Percentiles rank a stretch among this genome's conserved stretches.
Evolutionary conservation across 2,329 filamentous ascomycete species (phyloP).

Genomic region (Colletotrichum incanum): DNA sequence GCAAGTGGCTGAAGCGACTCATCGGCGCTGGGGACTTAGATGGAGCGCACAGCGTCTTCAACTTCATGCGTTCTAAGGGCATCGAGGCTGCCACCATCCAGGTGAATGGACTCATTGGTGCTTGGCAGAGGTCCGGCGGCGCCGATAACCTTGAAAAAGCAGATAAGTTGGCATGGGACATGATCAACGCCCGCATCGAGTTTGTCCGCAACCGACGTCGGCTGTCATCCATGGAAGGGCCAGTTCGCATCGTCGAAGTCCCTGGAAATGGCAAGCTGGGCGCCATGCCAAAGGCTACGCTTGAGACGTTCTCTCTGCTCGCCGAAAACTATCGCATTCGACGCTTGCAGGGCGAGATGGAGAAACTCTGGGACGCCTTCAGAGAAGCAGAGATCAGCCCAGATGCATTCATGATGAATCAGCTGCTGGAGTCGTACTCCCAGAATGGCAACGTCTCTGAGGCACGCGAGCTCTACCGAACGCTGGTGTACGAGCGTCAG

Average conservation of each 20-base stretch:
- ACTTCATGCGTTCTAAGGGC: conserved; percentile 80
- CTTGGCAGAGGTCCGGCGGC: conserved; percentile 78
- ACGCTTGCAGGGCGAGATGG: conserved; percentile 70
- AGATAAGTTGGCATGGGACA: conserved; percentile 80
- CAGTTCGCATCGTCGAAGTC: conserved; percentile 48
- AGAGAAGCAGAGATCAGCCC: conserved; percentile 75
- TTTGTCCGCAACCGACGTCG: conserved; percentile 69
- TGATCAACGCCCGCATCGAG: conserved; percentile 79
- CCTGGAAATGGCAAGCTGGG: conserved; percentile 29
- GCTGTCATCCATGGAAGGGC: conserved; percentile 46
- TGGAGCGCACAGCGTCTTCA: conserved; percentile 80
- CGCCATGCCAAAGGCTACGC: conserved; percentile 71
- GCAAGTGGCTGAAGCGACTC: conserved; percentile 89
- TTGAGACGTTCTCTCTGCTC: conserved; percentile 85
- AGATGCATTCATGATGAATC: conserved; percentile 85
- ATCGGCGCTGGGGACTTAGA: conserved; percentile 81
- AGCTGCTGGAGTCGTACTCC: conserved; percentile 78
- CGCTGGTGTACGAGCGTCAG: conserved; percentile 64
- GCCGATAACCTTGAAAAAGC: conserved; percentile 71
- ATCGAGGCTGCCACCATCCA: conserved; percentile 81
- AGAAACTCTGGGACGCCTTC: conserved; percentile 75
- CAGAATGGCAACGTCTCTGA: conserved; percentile 70
- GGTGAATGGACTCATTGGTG: conserved; percentile 86
- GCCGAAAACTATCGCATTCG: conserved; percentile 80
- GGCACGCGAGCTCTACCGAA: conserved; percentile 70